Evolutionary conservation across 495 filamentous ascomycete species (phyloP), one percentile per base, ranked within the genome.

Genomic region (Aspergillus avenaceus): DNA sequence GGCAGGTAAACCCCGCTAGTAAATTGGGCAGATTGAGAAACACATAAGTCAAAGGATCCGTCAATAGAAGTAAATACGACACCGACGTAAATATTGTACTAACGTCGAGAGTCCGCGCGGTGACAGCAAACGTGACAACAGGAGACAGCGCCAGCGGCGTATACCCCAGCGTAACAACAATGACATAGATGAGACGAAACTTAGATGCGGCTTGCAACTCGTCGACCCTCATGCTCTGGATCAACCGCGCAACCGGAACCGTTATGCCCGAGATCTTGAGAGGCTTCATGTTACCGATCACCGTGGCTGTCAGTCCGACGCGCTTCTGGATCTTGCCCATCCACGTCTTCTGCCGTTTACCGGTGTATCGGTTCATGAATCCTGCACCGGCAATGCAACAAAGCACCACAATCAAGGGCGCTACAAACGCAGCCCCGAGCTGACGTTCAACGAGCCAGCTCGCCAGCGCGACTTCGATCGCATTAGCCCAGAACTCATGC

Each of bases 401-500:
- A 19, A 58, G 37, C 6, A 69, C 52, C 8, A 66, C 52, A 11
- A 62, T 45, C 5, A 81, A 61, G 13, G 81, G 78, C 0, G 68
- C 73, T 47, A 63, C 49, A 12, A 54, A 58, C 9, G 29, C 55
- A 18, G 70, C 73, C 4, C 80, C 76, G 14, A 84, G 62, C 52
- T 80, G 64, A 22, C 59, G 52, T 9, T 77, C 57, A 8, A 86
- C 52, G 34, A 85, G 59, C n/a, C 57, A 67, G 1, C 73, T 67
- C 9, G 77, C 81, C 21, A 84, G 49, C 1, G 60, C 57, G 0
- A 80, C 72, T 50, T 84, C 75, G 7, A 85, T 53, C 1, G 70
- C 26, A 31, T 73, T 70, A 0, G 78, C 78, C 77, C 76, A 80
- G 12, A 71, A 52, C 22, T 78, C 73, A 42, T 80, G 74, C 11